These are phyloP conservation scores for Metschnikowia continentalis DNA, from an alignment of 805 yeast species.

Conservation along the genomic window DNA sequence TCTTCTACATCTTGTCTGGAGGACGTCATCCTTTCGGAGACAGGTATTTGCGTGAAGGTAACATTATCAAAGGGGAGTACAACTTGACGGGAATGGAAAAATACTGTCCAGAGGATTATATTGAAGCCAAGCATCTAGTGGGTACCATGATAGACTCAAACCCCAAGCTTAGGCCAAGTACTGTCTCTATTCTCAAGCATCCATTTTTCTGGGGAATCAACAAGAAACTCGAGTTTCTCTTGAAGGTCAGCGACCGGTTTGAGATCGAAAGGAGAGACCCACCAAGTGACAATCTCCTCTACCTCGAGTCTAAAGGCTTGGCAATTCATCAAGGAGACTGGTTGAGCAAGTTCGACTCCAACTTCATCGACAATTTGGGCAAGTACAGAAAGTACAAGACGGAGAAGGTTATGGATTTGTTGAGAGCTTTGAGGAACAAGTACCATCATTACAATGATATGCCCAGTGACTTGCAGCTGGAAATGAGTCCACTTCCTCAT, in stretches of 20 bases:
- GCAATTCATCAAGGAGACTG: constrained; percentile 58
- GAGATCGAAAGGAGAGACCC: constrained; percentile 83
- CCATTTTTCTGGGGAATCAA: constrained; percentile 83
- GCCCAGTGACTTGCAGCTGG: constrained; percentile 57
- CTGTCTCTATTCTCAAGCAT: constrained; percentile 64
- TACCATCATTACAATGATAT: constrained; percentile 92
- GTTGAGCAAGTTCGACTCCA: constrained; percentile 67
- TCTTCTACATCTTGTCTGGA: constrained; percentile 74
- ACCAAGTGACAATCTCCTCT: constrained; percentile 54
- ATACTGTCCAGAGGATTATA: constrained; percentile 39
- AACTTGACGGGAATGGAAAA: constrained; percentile 45
- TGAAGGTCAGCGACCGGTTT: constrained; percentile 86
- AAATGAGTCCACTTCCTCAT: constrained; percentile 77
- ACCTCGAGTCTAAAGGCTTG: constrained; percentile 48
- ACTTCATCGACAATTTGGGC: constrained; percentile 78
- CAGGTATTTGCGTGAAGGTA: constrained; percentile 79
- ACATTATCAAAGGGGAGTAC: constrained; percentile 68
- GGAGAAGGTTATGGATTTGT: constrained; percentile 72
- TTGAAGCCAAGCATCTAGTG: constrained; percentile 73
- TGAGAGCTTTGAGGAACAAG: constrained; percentile 88
- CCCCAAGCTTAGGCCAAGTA: constrained; percentile 70
- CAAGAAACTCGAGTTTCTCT: constrained; percentile 74
- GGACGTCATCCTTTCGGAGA: constrained; percentile 97
- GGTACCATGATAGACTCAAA: constrained; percentile 63
- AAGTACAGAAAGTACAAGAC: constrained; percentile 86